phyloP scores from a whole-genome alignment of 2,329 filamentous ascomycete species.

The Zarea fungicola region DNA sequence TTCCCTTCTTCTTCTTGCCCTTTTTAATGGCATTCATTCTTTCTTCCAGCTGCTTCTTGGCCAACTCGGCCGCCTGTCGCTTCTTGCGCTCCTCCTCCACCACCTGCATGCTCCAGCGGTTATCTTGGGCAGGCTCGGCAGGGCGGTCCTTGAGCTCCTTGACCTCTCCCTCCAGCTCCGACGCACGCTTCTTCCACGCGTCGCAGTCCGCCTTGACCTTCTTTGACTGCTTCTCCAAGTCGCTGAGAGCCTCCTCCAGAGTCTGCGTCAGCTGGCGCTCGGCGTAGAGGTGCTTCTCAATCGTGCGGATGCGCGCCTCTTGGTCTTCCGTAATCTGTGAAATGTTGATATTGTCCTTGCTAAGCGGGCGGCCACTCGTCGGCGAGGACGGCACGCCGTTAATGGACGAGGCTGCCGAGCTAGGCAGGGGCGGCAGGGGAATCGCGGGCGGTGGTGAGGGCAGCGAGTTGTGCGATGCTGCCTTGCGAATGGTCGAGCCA shows the following conservation, averaged over 20 bases:
- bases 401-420: slow-evolving; percentile 45
- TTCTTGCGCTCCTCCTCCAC: slow-evolving; percentile 97
- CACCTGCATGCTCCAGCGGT: slow-evolving; percentile 71
- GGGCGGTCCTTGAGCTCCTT: slow-evolving; percentile 55
- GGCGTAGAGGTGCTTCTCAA: slow-evolving; percentile 92
- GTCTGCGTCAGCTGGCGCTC: slow-evolving; percentile 96
- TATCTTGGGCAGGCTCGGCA: slow-evolving; percentile 46
- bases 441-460: slow-evolving; percentile 94
- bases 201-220: slow-evolving; percentile 90
- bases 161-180: slow-evolving; percentile 66
- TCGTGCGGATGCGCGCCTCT: slow-evolving; percentile 87
- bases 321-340: slow-evolving; percentile 89
- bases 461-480: slow-evolving; percentile 71
- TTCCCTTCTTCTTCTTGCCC: slow-evolving; percentile 92
- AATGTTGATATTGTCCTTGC: slow-evolving; percentile 65
- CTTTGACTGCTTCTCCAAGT: slow-evolving; percentile 86
- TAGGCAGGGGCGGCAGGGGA: slow-evolving; percentile 86
- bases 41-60: slow-evolving; percentile 83
- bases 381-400: slow-evolving; percentile 43
- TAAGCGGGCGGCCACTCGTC: slow-evolving; percentile 63
- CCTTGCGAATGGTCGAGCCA: slow-evolving; percentile 74
- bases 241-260: slow-evolving; percentile 89
- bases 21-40: slow-evolving; percentile 86
- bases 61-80: slow-evolving; percentile 82
- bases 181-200: slow-evolving; percentile 81